phyloP scores from a whole-genome alignment of 2,329 filamentous ascomycete species.

The Didymella arachidicola region DNA sequence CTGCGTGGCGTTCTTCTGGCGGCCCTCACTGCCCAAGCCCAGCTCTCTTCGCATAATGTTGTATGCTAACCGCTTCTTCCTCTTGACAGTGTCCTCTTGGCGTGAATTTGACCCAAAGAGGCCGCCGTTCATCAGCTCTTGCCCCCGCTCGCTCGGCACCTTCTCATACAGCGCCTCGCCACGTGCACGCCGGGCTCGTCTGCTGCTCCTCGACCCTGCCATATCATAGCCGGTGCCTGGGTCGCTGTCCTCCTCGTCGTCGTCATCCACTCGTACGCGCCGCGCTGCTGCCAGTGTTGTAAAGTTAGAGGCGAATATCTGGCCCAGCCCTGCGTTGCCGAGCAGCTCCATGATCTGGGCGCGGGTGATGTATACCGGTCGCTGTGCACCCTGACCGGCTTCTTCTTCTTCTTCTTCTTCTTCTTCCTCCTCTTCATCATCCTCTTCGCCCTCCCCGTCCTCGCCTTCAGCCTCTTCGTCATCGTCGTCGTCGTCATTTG shows the following conservation, averaged over 20 bases:
- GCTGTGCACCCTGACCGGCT: constrained; percentile 28
- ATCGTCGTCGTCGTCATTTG: constrained; percentile 51
- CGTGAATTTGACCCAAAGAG: constrained; percentile 75
- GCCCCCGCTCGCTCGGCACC: constrained; percentile 80
- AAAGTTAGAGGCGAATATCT: constrained; percentile 56
- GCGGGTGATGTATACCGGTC: constrained; percentile 54
- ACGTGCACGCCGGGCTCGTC: constrained; percentile 53
- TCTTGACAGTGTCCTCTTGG: constrained; percentile 61
- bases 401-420: constrained; percentile 46
- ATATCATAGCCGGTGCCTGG: constrained; percentile 49
- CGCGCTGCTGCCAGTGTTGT: constrained; percentile 28
- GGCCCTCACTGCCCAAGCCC: constrained; percentile 68
- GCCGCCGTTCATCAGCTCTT: constrained; percentile 81
- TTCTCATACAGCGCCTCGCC: constrained; percentile 72
- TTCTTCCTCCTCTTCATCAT: constrained; percentile 35
- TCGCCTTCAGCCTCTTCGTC: constrained; percentile 22
- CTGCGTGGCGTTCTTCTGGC: constrained; percentile 67
- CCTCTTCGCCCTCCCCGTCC: constrained; percentile 32
- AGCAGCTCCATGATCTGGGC: constrained; percentile 63
- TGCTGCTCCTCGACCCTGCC: constrained; percentile 40
- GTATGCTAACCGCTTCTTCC: constrained; percentile 68
- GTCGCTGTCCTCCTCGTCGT: constrained; percentile 51
- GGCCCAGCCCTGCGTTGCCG: constrained; percentile 61
- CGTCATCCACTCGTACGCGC: constrained; percentile 32
- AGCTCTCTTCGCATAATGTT: constrained; percentile 83